Percentiles rank a stretch among this genome's conserved stretches.
Conservation (phyloP, 345 rosid genomes). For the Mangifera indica region DNA sequence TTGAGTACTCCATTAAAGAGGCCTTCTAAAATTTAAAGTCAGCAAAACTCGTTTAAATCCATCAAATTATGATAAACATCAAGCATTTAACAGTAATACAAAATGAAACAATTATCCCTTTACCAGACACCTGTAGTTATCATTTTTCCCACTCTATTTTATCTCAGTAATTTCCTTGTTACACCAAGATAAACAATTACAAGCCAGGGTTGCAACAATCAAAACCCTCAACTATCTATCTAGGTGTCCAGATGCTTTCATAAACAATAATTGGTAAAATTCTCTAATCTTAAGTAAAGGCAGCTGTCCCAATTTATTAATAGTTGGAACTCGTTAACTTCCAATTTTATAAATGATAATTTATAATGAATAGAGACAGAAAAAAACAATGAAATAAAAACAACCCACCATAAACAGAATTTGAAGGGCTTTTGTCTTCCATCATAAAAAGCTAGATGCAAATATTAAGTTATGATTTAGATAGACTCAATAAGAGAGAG, state of each 20-base stretch:
- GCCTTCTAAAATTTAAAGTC: no score
- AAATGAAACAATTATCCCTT: no score
- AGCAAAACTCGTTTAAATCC: no score
- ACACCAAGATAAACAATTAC: no score
- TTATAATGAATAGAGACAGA: background rate
- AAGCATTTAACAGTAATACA: no score
- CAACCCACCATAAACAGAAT: background rate
- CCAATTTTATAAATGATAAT: background rate
- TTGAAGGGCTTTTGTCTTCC: background rate
- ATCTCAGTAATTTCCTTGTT: no score
- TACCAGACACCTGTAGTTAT: no score
- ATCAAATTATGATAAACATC: no score
- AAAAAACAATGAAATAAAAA: background rate
- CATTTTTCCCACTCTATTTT: no score
- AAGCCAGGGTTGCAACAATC: background rate
- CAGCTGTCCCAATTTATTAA: background rate
- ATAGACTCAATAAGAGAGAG: background rate
- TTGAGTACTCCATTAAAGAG: no score
- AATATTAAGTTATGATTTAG: background rate
- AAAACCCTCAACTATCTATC: background rate
- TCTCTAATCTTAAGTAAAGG: background rate
- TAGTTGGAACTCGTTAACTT: background rate
- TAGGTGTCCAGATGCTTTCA: background rate
- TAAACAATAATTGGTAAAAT: background rate
- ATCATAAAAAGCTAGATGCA: background rate